Percentiles rank a stretch among this genome's conserved stretches.
Evolutionary conservation across 345 rosid genomes (phyloP).

Genomic region (Passiflora organensis): DNA sequence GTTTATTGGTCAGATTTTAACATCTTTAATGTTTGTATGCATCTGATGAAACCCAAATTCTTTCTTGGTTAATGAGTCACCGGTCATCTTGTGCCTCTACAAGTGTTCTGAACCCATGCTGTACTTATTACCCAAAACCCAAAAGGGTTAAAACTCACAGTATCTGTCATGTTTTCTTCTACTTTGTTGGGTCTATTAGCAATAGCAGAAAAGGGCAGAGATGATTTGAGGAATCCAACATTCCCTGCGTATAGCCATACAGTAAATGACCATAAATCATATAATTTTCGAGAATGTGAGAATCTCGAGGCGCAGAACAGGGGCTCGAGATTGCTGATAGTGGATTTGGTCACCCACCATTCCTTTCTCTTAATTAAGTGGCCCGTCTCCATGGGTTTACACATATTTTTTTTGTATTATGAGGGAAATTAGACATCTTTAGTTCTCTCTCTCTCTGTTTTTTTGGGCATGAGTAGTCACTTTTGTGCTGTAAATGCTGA

Average conservation of each 20-base stretch:
- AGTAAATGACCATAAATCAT: conserved; percentile 27
- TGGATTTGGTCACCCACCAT: conserved; percentile 41
- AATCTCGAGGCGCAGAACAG: conserved; percentile 31
- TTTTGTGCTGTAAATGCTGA: conserved; percentile 28
- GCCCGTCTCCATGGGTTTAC: too few species aligned
- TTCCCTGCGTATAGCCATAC: conserved; percentile 39
- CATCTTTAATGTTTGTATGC: conserved; percentile 6
- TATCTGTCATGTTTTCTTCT: conserved; percentile 6
- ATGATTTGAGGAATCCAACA: conserved; percentile 36
- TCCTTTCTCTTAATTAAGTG: too few species aligned
- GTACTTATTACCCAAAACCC: not conserved
- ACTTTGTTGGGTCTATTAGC: not conserved
- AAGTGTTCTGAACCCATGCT: conserved; percentile 5
- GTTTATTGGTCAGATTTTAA: conserved; percentile 8
- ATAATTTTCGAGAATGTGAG: conserved; percentile 57
- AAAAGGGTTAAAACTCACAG: not conserved
- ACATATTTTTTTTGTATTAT: too few species aligned
- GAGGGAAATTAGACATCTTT: too few species aligned
- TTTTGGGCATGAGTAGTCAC: not conserved
- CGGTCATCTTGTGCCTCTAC: conserved; percentile 8
- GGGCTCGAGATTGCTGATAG: conserved; percentile 26
- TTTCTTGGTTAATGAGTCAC: conserved; percentile 17
- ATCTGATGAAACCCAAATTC: conserved; percentile 13
- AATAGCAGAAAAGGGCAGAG: not conserved
- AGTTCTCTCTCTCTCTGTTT: too few species aligned